These are phyloP conservation scores for Carallia brachiata DNA, from an alignment of 345 rosid genomes.

Conservation along the genomic window DNA sequence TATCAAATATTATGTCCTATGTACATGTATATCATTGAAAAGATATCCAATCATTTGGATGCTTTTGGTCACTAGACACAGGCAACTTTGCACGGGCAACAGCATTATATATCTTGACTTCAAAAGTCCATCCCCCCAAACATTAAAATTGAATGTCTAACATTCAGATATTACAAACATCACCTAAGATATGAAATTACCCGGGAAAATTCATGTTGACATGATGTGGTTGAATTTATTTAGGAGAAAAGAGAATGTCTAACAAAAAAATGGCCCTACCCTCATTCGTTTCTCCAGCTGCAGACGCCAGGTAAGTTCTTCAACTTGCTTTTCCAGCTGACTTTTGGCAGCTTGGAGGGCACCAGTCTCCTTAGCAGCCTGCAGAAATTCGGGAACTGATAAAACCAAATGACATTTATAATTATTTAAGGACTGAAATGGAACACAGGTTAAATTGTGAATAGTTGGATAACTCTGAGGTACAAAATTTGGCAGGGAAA, in stretches of 20 bases:
- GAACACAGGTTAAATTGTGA: background rate
- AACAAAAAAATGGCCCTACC: constrained; percentile 29
- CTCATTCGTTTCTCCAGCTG: constrained; percentile 95
- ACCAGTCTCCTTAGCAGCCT: constrained; percentile 99
- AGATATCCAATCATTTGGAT: background rate
- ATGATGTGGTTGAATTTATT: background rate
- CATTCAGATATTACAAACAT: background rate
- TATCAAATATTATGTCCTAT: background rate
- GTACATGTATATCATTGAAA: background rate
- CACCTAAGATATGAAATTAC: background rate
- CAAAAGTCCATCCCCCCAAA: no score
- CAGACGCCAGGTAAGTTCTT: constrained; percentile 91
- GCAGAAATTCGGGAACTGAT: constrained; percentile 17
- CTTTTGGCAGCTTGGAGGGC: constrained; percentile 97
- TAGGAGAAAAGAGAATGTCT: background rate
- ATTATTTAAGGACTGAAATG: background rate
- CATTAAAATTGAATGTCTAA: background rate
- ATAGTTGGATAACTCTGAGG: background rate
- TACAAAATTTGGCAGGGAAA: background rate
- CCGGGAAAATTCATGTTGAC: background rate
- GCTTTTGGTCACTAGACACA: background rate
- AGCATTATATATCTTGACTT: no score
- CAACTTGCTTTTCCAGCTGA: constrained; percentile 95
- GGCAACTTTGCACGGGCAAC: no score
- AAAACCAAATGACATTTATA: background rate